A percentile compares a stretch with the other conserved stretches of the same genome.
Evolutionary conservation across 1,284 basidiomycete genomes (phyloP).

Genomic region (Boletellus deceptivus): DNA sequence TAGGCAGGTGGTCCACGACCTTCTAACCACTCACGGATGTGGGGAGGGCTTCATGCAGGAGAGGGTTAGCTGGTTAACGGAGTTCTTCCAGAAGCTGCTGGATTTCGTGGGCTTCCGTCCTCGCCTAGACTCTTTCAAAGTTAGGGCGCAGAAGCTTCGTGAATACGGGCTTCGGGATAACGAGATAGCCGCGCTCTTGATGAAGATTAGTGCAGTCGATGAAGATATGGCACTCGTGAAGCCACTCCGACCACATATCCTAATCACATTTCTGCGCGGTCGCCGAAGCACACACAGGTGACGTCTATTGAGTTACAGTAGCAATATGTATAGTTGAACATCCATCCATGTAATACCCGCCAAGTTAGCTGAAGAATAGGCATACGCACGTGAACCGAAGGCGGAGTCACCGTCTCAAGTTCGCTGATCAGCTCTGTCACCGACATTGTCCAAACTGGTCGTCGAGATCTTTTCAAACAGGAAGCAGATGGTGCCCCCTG

Average conservation of each 20-base stretch:
- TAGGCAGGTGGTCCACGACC: constrained; percentile 23
- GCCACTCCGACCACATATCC: constrained; percentile 5
- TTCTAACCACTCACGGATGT: constrained; percentile 22
- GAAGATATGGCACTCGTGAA: constrained; percentile 21
- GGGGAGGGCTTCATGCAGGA: constrained; percentile 25
- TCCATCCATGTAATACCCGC: constrained; percentile 7
- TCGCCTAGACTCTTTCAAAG: constrained; percentile 25
- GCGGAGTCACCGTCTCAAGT: constrained; percentile 4
- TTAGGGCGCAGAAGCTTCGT: constrained; percentile 27
- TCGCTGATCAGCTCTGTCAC: not conserved
- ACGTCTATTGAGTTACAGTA: constrained; percentile 4
- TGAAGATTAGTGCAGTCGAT: constrained; percentile 22
- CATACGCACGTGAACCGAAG: not conserved
- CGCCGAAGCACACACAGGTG: constrained; percentile 15
- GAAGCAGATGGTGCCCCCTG: constrained; percentile 68
- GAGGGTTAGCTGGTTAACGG: constrained; percentile 25
- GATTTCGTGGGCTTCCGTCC: constrained; percentile 26
- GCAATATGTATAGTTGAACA: constrained; percentile 7
- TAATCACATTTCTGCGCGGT: constrained; percentile 5
- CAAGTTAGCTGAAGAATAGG: not conserved
- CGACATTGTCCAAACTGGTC: constrained; percentile 6
- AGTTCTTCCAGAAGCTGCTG: constrained; percentile 26
- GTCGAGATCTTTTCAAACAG: constrained; percentile 60
- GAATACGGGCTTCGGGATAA: constrained; percentile 30
- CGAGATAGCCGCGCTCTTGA: constrained; percentile 21